These are phyloP conservation scores for Fusarium sp. DNA, from an alignment of 2,329 filamentous ascomycete genomes.

Conservation along the genomic window DNA sequence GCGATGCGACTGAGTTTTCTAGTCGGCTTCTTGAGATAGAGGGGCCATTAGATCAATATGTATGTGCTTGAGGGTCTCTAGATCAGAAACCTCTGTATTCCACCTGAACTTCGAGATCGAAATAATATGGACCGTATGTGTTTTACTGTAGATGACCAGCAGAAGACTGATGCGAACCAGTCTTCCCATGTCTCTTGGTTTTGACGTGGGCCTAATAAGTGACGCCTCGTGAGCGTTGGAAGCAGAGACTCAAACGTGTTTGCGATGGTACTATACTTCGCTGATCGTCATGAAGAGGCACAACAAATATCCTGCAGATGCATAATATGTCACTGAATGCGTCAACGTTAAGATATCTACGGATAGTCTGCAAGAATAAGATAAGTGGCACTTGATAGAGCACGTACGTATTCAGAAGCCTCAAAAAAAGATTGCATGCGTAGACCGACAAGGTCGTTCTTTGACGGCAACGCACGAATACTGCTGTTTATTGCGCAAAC, in stretches of 20 bases:
- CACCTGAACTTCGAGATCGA: background rate
- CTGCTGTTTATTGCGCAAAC: background rate
- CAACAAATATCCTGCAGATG: background rate
- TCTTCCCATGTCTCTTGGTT: background rate
- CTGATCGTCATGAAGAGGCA: background rate
- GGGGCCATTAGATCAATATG: background rate
- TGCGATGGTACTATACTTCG: background rate
- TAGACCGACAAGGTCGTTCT: background rate
- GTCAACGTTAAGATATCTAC: background rate
- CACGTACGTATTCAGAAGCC: background rate
- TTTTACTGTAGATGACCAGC: background rate
- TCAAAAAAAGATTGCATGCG: background rate
- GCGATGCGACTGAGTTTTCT: background rate
- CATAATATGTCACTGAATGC: background rate
- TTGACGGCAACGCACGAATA: background rate
- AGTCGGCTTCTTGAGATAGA: background rate
- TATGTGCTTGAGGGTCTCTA: background rate
- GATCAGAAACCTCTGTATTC: background rate
- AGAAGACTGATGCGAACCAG: background rate
- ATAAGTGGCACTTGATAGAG: background rate
- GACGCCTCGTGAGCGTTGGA: background rate
- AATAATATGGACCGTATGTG: background rate
- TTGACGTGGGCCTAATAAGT: background rate
- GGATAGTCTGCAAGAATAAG: background rate
- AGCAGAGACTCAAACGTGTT: background rate